phyloP scores from a whole-genome alignment of 345 rosid genomes.

The Dipteronia sinensis region DNA sequence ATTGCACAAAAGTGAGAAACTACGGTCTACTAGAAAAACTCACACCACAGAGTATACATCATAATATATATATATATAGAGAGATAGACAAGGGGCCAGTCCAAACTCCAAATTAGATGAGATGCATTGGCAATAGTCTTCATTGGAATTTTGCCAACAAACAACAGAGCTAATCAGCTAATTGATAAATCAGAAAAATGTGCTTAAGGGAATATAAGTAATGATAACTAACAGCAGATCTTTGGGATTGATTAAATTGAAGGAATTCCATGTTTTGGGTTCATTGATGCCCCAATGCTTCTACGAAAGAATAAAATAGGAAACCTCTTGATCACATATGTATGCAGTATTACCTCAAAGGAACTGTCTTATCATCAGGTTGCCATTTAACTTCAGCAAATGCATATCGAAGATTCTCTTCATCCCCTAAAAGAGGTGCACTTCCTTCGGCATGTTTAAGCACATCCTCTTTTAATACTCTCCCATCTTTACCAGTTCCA shows the following conservation, averaged over 20 bases:
- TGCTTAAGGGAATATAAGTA: neutral
- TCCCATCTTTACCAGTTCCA: conserved; percentile 77
- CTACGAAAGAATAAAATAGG: neutral
- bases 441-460: conserved; percentile 39
- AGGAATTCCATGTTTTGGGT: no score
- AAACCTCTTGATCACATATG: neutral
- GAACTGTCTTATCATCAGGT: conserved; percentile 57
- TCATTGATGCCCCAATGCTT: neutral
- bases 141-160: conserved; percentile 1
- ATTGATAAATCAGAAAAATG: neutral
- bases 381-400: conserved; percentile 29
- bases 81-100: neutral
- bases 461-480: conserved; percentile 81
- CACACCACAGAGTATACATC: neutral
- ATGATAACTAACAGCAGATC: neutral
- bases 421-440: conserved; percentile 22
- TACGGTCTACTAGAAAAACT: neutral
- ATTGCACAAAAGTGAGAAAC: neutral
- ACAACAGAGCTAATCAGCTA: neutral
- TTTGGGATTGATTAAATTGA: neutral
- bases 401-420: conserved; percentile 18
- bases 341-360: conserved; percentile 55
- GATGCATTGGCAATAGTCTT: neutral
- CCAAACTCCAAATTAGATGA: neutral
- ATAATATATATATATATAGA: neutral